Evolutionary conservation across 371 early-diverging fungal genomes (phyloP), one percentile per base, ranked within the genome.

Genomic region (Mortierella sp.): DNA sequence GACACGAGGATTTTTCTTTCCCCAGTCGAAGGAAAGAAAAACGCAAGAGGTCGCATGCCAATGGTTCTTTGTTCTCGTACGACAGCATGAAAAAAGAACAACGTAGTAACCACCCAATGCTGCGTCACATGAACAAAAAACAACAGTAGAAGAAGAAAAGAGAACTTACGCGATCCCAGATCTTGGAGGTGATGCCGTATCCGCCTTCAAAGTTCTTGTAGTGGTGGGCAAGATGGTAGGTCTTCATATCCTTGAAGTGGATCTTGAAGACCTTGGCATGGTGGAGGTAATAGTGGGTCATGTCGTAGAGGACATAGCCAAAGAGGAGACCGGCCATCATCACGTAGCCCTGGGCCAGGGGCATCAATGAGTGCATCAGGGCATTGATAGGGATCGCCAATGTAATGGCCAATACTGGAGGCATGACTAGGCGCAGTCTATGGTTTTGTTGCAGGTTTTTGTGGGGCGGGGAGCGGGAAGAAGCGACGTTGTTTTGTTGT

Each of bases 151-250:
- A 64, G 24, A 51, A 44, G 11, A n/a, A 34, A 6, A 16, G 21
- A 10, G 34, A 8, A 77, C 80, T 69, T 21, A 96, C 91, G 79
- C 92, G 89, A 89, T 98, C 98, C 97, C 97, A 97, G 48, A 98
- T 50, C 88, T 96, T 97, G 82, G 94, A 94, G 40, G 98, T 98
- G 82, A 98, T 97, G 6, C 99, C 99, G 84, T 93, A 98, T 5
- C 98, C 98, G 14, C 90, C 87, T 54, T 96, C 91, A 74, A 91
- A 94, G 81, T 97, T 90, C 89, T 96, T 94, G 91, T 98, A 98
- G 87, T 98, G 99, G 82, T 98, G 99, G 50, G 96, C 96, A 73
- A 98, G 86, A 82, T 98, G 99, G 82, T 98, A 98, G 51, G 95
- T 90, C 83, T 98, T 98, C 92, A 98, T 94, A 72, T 94, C 93